Conservation (phyloP, 148 eudicot species). For the Agrostemma githago region DNA sequence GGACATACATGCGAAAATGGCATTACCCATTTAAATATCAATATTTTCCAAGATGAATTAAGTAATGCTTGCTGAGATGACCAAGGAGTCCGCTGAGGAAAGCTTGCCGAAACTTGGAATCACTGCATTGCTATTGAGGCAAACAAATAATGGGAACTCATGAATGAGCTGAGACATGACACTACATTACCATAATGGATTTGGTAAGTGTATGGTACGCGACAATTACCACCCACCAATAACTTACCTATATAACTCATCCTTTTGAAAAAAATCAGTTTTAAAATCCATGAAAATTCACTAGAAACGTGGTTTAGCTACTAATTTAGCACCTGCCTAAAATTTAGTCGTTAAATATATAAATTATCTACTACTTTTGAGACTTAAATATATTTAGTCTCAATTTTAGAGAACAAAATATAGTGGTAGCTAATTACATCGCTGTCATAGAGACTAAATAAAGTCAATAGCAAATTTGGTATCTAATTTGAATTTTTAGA, state of each 20-base stretch:
- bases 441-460: no score
- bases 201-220: constrained; percentile 4
- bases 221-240: neutral
- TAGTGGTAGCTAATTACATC: no score
- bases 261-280: no score
- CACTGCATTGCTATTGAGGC: neutral
- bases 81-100: neutral
- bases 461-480: no score
- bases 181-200: neutral
- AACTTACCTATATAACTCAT: neutral
- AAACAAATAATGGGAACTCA: constrained; percentile 8
- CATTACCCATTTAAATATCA: neutral
- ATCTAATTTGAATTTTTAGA: no score
- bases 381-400: no score
- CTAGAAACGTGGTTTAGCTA: no score
- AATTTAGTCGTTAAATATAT: no score
- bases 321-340: no score
- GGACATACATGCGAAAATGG: neutral
- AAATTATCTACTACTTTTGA: no score
- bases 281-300: no score
- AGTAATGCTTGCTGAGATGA: constrained; percentile 14
- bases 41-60: constrained; percentile 3
- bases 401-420: no score
- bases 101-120: neutral
- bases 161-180: neutral